Evolutionary conservation across 202 grass and related monocot genomes (phyloP).

Genomic region (Carex sylvatica): DNA sequence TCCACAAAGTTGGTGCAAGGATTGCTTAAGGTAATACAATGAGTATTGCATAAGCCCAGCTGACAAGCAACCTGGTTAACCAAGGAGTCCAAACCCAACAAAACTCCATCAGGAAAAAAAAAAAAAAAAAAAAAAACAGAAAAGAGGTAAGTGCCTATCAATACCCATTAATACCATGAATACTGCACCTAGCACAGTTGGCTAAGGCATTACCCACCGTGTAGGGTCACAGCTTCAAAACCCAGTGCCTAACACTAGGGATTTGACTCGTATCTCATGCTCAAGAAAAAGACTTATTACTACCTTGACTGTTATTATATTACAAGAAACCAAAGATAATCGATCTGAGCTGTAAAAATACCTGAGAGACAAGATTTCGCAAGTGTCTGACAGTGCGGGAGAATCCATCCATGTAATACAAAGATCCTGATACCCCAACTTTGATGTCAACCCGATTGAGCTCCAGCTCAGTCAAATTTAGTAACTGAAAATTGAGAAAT

Average conservation of each 20-base stretch:
- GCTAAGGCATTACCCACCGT: background rate
- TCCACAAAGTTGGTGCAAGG: background rate
- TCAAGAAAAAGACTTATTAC: background rate
- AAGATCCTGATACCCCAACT: slow-evolving; percentile 79
- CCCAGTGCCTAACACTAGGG: background rate
- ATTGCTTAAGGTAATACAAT: slow-evolving; percentile 2
- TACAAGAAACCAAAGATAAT: background rate
- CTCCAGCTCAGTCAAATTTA: slow-evolving; percentile 98
- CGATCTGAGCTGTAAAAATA: slow-evolving; percentile 8
- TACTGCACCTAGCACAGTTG: background rate
- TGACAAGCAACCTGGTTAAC: background rate
- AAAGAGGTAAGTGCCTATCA: background rate
- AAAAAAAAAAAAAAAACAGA: background rate
- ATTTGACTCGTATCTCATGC: background rate
- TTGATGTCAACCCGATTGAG: slow-evolving; percentile 89
- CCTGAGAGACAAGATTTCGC: slow-evolving; percentile 90
- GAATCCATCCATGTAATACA: slow-evolving; percentile 96
- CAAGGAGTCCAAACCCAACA: background rate
- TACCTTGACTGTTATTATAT: background rate
- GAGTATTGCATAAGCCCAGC: background rate
- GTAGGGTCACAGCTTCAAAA: background rate
- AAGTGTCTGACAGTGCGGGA: slow-evolving; percentile 81
- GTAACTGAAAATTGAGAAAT: slow-evolving; percentile 63
- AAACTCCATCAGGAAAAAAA: background rate
- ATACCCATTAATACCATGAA: background rate